A percentile compares a stretch with the other conserved stretches of the same genome.
phyloP scores from a whole-genome alignment of 768 basidiomycete genomes.

The Boletus speciosus region DNA sequence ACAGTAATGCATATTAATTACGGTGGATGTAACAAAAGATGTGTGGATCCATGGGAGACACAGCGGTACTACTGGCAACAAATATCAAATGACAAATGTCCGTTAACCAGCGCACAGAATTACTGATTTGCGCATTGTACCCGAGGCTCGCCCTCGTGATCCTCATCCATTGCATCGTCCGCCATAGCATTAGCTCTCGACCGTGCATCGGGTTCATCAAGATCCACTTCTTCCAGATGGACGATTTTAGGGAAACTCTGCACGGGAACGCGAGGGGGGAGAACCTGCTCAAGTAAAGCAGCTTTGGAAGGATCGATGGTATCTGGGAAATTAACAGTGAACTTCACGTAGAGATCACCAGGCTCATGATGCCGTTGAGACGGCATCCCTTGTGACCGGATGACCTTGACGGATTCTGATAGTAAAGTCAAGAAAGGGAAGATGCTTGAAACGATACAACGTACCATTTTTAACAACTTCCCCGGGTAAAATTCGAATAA shows the following conservation, averaged over 20 bases:
- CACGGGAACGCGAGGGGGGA: constrained; percentile 72
- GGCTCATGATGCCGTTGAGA: constrained; percentile 96
- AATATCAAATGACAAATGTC: constrained; percentile 20
- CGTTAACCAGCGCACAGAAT: constrained; percentile 14
- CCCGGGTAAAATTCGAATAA: constrained; percentile 82
- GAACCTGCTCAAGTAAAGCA: constrained; percentile 74
- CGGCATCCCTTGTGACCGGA: constrained; percentile 96
- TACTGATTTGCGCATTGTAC: constrained; percentile 96
- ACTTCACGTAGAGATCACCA: constrained; percentile 87
- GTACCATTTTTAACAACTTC: constrained; percentile 91
- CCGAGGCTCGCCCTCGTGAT: constrained; percentile 78
- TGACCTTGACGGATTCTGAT: constrained; percentile 83
- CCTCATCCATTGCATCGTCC: constrained; percentile 92
- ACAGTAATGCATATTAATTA: constrained; percentile 26
- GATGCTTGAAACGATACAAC: constrained; percentile 24
- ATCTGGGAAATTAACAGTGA: constrained; percentile 89
- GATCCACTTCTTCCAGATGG: constrained; percentile 76
- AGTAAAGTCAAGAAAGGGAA: constrained; percentile 1
- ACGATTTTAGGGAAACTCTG: constrained; percentile 66
- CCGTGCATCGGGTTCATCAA: constrained; percentile 71
- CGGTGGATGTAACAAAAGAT: constrained; percentile 27
- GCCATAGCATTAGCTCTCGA: constrained; percentile 45
- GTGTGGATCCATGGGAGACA: constrained; percentile 30
- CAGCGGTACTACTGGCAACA: constrained; percentile 20
- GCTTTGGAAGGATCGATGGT: constrained; percentile 63